phyloP scores from a whole-genome alignment of 2,329 filamentous ascomycete genomes.

The Neofusicoccum sp. region DNA sequence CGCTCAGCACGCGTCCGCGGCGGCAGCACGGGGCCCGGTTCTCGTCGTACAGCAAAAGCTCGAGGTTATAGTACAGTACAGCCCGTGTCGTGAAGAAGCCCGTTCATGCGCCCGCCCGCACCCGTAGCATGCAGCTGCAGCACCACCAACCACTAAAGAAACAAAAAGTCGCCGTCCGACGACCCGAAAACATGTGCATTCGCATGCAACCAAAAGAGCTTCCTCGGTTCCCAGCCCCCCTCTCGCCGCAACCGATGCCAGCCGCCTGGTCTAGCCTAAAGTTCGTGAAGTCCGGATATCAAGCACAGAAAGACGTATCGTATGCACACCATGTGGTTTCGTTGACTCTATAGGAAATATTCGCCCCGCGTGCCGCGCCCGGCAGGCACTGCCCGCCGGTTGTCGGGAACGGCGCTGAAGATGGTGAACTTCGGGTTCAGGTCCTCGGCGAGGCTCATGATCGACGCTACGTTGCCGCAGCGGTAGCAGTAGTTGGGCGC shows the following conservation, averaged over 20 bases:
- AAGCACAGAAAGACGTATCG: slow-evolving; percentile 23
- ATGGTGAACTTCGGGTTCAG: slow-evolving; percentile 90
- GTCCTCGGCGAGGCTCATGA: slow-evolving; percentile 87
- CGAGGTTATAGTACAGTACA: slow-evolving; percentile 23
- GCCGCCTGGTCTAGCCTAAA: slow-evolving; percentile 21
- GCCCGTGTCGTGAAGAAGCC: slow-evolving; percentile 13
- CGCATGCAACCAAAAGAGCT: slow-evolving; percentile 16
- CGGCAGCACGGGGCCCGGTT: not conserved
- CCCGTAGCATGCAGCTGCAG: slow-evolving; percentile 18
- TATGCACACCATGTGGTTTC: slow-evolving; percentile 20
- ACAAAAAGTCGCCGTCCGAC: not conserved
- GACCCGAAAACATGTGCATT: slow-evolving; percentile 8
- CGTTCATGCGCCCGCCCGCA: slow-evolving; percentile 12
- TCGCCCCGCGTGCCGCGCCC: slow-evolving; percentile 55
- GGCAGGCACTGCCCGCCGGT: slow-evolving; percentile 77
- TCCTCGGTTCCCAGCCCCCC: slow-evolving; percentile 7
- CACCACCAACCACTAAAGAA: slow-evolving; percentile 11
- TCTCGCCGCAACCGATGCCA: slow-evolving; percentile 6
- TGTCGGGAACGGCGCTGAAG: slow-evolving; percentile 85
- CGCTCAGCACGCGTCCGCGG: not conserved
- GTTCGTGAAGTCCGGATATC: slow-evolving; percentile 21
- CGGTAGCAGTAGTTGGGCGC: slow-evolving; percentile 97
- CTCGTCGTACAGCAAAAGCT: slow-evolving; percentile 7
- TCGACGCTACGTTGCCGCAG: slow-evolving; percentile 84
- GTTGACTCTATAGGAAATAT: slow-evolving; percentile 50